Evolutionary conservation across 192 early-diverging fungal genomes (phyloP), one percentile per base, ranked within the genome.

Genomic region (Lobulomyces angularis): DNA sequence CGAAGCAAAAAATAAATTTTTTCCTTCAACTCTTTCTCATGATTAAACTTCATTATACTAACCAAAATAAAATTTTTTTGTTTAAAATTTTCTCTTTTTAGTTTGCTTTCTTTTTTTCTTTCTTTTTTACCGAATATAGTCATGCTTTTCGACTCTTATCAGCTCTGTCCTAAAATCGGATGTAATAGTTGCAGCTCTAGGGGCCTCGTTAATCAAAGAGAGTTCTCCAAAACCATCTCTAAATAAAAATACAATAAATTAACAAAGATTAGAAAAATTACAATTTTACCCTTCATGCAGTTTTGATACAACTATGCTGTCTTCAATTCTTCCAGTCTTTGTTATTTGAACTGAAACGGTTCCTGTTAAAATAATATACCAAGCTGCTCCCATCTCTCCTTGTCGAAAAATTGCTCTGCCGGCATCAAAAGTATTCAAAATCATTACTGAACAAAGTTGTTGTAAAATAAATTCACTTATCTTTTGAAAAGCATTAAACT

Each of bases 191-290:
- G 66, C 66, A 16, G 54, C 26, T 7, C 66, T 49, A 9, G 64
- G 61, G 18, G 24, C 31, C 38, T 70, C 56, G 31, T 47, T 64
- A 6, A 58, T 35, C 17, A 69, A 50, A 3, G 66, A 53, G 3
- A 69, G 27, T 12, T 69, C 65, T 7, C 66, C 66, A 40, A 69
- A 69, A 5, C 66, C 66, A 12, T 64, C 60, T 31, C 34, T 33
- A 50, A 16, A n/a, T n/a, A n/a, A n/a, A n/a, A n/a, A n/a, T n/a
- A n/a, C n/a, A n/a, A n/a, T n/a, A n/a, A n/a, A n/a, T n/a, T 38
- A 7, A 38, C 37, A 6, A 38, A n/a, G 6, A 6, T 12, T 8
- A 26, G 20, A n/a, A 38, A 19, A 23, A 12, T 38, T 7, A 38
- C 37, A 6, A 38, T n/a, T 6, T 6, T n/a, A n/a, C n/a, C n/a